These are phyloP conservation scores for Prunus persica DNA, from an alignment of 306 rosid genomes.

Conservation along the genomic window Prunus_persica_NCBIv2 NC_034010.1:17866001-17866500, in stretches of 20 bases:
- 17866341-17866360: not conserved
- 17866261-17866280: not conserved
- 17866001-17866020: constrained; percentile 41
- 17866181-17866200: constrained; percentile 31
- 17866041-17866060: constrained; percentile 29
- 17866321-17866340: not conserved
- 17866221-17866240: constrained; percentile 33
- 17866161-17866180: constrained; percentile 19
- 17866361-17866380: not conserved
- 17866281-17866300: constrained; percentile 26
- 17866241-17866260: constrained; percentile 33
- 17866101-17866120: constrained; percentile 22
- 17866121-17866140: constrained; percentile 29
- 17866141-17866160: constrained; percentile 24
- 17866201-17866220: constrained; percentile 20
- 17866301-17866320: constrained; percentile 6
- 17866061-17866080: constrained; percentile 14
- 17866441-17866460: not conserved
- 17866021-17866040: constrained; percentile 43
- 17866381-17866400: not conserved
- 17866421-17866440: too few species aligned
- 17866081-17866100: constrained; percentile 15
- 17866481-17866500: not conserved
- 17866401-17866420: not conserved
- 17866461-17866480: not conserved